Evolutionary conservation across 345 rosid genomes (phyloP), one percentile per base, ranked within the genome.

Genomic region (Carallia brachiata): DNA sequence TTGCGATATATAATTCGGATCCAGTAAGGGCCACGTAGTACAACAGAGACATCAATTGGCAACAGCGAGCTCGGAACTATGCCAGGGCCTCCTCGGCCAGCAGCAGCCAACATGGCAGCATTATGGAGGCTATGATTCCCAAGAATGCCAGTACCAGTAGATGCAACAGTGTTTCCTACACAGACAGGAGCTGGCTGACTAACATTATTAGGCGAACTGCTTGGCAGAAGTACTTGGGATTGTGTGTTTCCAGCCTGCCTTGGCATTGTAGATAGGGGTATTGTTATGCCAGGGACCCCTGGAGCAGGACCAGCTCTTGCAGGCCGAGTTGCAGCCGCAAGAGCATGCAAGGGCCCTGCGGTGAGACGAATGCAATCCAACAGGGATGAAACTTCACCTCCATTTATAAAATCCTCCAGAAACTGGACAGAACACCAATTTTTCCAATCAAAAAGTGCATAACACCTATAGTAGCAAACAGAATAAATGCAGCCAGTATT

Each of bases 41-140:
- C 99, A 69, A 96, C 96, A 82, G 99, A 96, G 74, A 96, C 99
- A 87, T 92, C 99, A 28, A 92, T 90, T 36, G 99, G 99, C 79
- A 92, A 85, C 66, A 96, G 85, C 44, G 99, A 96, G 78, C 97
- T 96, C 7, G 98, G 97, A 73, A 92, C 98, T 75, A 96, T 92
- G 83, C 98, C 98, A 74, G 99, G 98, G 63, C 96, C 98, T 30
- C 90, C 89, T 80, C 97, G 86, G 63, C 92, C 91, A 63, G 90
- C 85, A 62, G 93, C 87, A 76, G 89, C 90, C 76, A 88, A 83
- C 88, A 91, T 87, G 71, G 91, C 93, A 73, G 86, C 85, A 72
- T 89, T 88, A 67, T 84, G 93, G 66, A 87, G 77, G 68, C 66
- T 79, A n/a, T 82, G 87, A 83, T 72, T 85, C 64, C 91, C 92